These are phyloP conservation scores for Fraxinus greggii DNA, from an alignment of 305 asterid genomes.

Conservation along the genomic window DNA sequence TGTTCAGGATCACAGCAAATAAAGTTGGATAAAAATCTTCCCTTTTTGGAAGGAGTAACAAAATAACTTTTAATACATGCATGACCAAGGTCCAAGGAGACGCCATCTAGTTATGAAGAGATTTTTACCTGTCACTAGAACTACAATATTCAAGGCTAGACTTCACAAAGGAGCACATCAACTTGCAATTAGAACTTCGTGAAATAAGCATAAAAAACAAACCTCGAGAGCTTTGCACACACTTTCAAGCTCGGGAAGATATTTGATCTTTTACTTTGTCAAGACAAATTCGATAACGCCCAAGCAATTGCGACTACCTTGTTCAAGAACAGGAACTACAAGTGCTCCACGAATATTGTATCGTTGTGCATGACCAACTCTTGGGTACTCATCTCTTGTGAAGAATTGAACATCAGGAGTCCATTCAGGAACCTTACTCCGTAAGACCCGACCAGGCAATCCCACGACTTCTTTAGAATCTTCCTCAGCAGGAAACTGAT, in stretches of 20 bases:
- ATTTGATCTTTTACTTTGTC: constrained; percentile 73
- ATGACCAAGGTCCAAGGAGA: neutral
- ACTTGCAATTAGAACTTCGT: neutral
- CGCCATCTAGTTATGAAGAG: neutral
- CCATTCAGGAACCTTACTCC: constrained; percentile 77
- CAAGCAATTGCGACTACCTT: constrained; percentile 66
- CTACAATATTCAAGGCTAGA: neutral
- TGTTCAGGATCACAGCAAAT: neutral
- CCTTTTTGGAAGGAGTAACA: neutral
- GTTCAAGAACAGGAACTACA: constrained; percentile 78
- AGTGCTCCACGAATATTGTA: constrained; percentile 74
- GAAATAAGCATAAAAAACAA: constrained; percentile 13
- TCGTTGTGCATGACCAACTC: constrained; percentile 64
- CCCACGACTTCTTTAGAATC: constrained; percentile 58
- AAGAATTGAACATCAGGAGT: constrained; percentile 80
- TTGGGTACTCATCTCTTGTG: constrained; percentile 62
- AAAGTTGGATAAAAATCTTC: neutral
- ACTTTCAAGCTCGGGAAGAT: constrained; percentile 65
- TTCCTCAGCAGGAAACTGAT: constrained; percentile 64
- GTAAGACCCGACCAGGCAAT: constrained; percentile 75
- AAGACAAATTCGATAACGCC: constrained; percentile 78
- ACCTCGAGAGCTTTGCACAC: constrained; percentile 96
- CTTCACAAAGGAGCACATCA: neutral
- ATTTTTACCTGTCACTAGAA: neutral
- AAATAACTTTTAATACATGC: neutral